These are phyloP conservation scores for Pelargonium nanum DNA, from an alignment of 345 rosid genomes.

Conservation along the genomic window DNA sequence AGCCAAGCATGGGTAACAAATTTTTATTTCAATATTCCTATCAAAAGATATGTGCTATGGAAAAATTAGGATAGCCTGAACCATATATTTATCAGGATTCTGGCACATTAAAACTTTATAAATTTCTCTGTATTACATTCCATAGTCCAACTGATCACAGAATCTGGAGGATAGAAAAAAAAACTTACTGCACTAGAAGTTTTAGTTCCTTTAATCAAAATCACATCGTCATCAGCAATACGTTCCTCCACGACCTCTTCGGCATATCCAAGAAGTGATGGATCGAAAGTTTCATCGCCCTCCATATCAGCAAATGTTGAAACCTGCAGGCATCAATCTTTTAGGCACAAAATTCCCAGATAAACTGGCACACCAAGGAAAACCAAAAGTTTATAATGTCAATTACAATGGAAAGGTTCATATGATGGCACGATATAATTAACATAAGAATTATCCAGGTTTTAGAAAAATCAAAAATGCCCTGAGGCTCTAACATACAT, in stretches of 20 bases:
- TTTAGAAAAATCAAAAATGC: no score
- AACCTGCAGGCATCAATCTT: constrained; percentile 32
- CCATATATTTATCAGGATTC: background rate
- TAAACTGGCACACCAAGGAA: no score
- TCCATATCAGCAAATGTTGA: constrained; percentile 99
- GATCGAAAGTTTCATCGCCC: constrained; percentile 94
- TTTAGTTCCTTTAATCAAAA: constrained; percentile 86
- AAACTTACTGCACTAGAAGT: constrained; percentile 63
- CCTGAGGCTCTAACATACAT: no score
- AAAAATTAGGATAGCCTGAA: background rate
- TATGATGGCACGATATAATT: no score
- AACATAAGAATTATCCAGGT: no score
- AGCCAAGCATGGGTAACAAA: background rate
- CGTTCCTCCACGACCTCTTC: constrained; percentile 93
- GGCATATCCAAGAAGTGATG: constrained; percentile 68
- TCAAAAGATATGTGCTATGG: background rate
- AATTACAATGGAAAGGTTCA: no score
- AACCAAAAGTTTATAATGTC: no score
- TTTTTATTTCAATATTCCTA: no score
- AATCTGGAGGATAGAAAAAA: constrained; percentile 5
- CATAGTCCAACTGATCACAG: background rate
- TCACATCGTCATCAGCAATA: constrained; percentile 86
- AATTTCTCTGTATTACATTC: background rate
- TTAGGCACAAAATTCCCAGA: background rate
- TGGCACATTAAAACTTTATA: no score